Base-by-base conservation (phyloP, 176 grass and related monocot species). In the Phragmites australis region DNA sequence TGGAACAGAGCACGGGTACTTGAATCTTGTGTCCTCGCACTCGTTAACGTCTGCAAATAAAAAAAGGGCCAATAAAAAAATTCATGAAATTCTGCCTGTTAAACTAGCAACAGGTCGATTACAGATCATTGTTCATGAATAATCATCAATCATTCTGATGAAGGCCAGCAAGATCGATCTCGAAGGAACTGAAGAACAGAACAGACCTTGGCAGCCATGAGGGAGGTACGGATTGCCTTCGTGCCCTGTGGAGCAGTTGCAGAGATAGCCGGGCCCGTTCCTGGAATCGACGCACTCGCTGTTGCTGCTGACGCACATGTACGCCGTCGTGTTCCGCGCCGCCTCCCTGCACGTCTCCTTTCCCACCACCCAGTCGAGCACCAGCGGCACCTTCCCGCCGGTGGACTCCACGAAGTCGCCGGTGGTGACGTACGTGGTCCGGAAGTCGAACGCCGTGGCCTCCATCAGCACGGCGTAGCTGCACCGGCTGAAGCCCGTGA, bases 181-280 rank as follows among this genome's bases (percentile, higher is more conserved):
- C 10, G 5, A 62, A 32, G 29, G 29, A 34, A 34, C 0, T 30
- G 25, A 60, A 47, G 72, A 31, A 8, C 51, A 3, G 13, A 37
- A 37, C 34, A 37, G 34, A 94, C 92, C 89, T 83, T 49, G 26
- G 74, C 87, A 95, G 65, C 93, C 89, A 41, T 26, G 8, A 8
- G 6, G 7, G 21, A 95, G 2, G 71, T 92, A 95, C 3, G 93
- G 93, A 22, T 92, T 95, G 57, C 93, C 93, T 13, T 85, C 0
- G 19, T 76, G 89, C 1, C 90, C 87, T 18, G 2, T 0, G 27
- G 80, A 76, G 80, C 90, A 93, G 56, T 76, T 93, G 76, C 90
- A 93, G 75, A 81, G 67, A 9, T 93, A 89, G 2, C 90, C 90
- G 0, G 19, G 48, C 0, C 83, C 83, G 73, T 87, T 83, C 10